Evolutionary conservation across 2,329 filamentous ascomycete species (phyloP), one percentile per base, ranked within the genome.

Genomic region (Ophiocordyceps australis): DNA sequence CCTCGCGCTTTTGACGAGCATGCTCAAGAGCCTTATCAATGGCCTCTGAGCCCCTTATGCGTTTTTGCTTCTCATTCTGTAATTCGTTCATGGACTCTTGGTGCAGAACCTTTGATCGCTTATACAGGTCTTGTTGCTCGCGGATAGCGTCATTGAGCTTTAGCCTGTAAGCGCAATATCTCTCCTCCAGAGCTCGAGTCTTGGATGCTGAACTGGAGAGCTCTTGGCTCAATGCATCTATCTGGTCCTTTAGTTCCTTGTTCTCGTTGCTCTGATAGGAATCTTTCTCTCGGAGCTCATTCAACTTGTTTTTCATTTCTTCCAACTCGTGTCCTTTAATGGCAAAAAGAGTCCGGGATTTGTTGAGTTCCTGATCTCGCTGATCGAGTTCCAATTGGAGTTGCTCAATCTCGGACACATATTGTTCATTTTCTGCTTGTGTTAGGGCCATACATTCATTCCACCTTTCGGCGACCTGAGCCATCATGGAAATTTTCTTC

Each of bases 111-210:
- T 41, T 47, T 7, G 47, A 43, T 20, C 42, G 40, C 4, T 31
- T 37, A 33, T 48, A 61, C 2, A 64, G 41, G 5, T 37, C 37
- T 29, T 63, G 56, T 16, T 65, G 60, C 30, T 65, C 59, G 3
- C 35, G 31, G 7, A 57, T 53, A 2, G 55, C 53, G 24, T 54
- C 42, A 28, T 62, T 59, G n/a, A 66, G 37, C 11, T 51, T 52
- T 4, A 38, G 34, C 27, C 41, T 50, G 30, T 47, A 53, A 2
- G 35, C 21, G 35, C 5, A 38, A 40, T 48, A 38, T 28, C 48
- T 60, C 8, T 49, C 46, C 24, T 51, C 31, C 8, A 46, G 20
- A 5, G 23, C 30, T 24, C 33, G 32, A 12, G 38, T 26, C n/a
- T 40, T 37, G 9, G 41, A 39, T 5, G n/a, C n/a, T n/a, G n/a